Evolutionary conservation across 306 rosid genomes (phyloP).

Genomic region (Ammopiptanthus mongolicus): DNA sequence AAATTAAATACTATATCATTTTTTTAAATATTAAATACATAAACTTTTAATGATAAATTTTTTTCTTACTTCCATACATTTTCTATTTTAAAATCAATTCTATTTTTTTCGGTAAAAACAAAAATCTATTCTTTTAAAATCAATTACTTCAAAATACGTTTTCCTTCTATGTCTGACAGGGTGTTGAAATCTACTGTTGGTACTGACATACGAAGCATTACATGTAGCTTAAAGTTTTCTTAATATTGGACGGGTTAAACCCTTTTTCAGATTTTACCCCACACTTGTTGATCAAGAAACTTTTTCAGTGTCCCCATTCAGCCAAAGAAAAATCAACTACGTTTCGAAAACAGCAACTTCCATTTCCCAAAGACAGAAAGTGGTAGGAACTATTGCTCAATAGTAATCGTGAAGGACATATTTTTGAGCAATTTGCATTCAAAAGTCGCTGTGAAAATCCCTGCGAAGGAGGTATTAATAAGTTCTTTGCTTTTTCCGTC

Average conservation of each 20-base stretch:
- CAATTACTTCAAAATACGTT: neutral
- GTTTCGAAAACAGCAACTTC: neutral
- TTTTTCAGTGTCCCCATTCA: conserved; percentile 12
- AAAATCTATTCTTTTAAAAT: too few species aligned
- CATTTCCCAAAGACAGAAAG: conserved; percentile 16
- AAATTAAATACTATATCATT: too few species aligned
- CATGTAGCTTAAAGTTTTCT: neutral
- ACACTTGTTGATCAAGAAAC: neutral
- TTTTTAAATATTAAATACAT: too few species aligned
- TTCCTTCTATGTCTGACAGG: conserved; percentile 9
- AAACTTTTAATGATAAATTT: too few species aligned
- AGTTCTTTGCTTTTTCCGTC: too few species aligned
- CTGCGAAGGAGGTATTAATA: neutral
- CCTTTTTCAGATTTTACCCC: neutral
- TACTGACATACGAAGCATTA: conserved; percentile 15
- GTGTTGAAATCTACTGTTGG: neutral
- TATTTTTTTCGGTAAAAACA: too few species aligned
- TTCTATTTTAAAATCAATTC: too few species aligned
- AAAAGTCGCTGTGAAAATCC: neutral
- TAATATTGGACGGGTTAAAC: neutral
- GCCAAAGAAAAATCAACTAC: neutral
- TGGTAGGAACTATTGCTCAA: conserved; percentile 4
- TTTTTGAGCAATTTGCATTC: neutral
- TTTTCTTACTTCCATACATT: too few species aligned
- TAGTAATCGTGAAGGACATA: neutral